Evolutionary conservation across 495 filamentous ascomycete genomes (phyloP), one percentile per base, ranked within the genome.

Genomic region (Venustampulla echinocandica): DNA sequence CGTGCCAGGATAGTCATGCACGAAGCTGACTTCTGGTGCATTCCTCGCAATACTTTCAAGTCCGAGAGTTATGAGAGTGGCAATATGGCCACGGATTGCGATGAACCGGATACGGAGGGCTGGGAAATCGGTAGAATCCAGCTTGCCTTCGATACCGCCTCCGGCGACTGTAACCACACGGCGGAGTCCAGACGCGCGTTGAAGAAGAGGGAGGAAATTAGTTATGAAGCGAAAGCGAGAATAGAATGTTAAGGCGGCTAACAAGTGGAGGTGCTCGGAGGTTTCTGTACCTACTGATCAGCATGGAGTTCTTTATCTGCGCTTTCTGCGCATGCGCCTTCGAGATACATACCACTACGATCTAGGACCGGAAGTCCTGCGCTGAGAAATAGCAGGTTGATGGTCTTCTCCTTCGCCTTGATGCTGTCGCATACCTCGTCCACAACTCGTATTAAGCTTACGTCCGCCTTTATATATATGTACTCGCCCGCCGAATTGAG

Each of bases 161-260:
- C 58, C 67, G 4, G 73, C 58, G n/a, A 85, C 72, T 25, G 59
- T 66, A 15, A 87, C 68, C 5, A 87, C 77, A 1, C 82, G 76
- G 1, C 73, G 71, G 11, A 76, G 67, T 28, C 21, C 10, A 10
- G 65, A 38, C 0, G 77, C 69, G 5, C 55, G 39, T 20, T 61
- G 62, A 0, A 87, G 55, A 0, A 75, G 69, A 0, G 83, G 81
- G 1, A 87, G 71, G 1, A 87, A 70, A 54, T 82, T 81, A 33
- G 61, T 46, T 18, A 73, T 69, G 58, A 85, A 84, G 30, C 81
- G 74, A 37, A 74, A 68, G 13, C 83, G 79, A 20, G 74, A 64
- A 61, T 85, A 85, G 63, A 77, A 79, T 38, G 61, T 65, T 3
- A 84, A 59, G 13, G 75, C 61, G 32, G 73, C 61, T 44, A 69